Conservation (phyloP, 2,329 filamentous ascomycete genomes). For the Colletotrichum eremochloae region DNA sequence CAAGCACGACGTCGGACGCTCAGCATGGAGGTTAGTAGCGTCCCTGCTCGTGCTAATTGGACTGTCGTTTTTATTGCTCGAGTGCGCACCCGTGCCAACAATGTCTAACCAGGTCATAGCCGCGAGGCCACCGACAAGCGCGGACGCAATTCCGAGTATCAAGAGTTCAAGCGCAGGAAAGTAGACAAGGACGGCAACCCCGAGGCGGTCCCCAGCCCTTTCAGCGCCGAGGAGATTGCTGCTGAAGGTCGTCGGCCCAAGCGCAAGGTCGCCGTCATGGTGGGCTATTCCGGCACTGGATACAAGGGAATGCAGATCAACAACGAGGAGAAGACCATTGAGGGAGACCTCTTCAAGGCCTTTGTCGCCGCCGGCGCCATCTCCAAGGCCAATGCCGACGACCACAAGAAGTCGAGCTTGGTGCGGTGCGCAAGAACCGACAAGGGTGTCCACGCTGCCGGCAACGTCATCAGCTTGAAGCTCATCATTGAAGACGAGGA, state of each 20-base stretch:
- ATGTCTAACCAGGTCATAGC: conserved; percentile 53
- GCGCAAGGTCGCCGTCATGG: conserved; percentile 94
- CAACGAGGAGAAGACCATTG: conserved; percentile 88
- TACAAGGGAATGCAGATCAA: conserved; percentile 98
- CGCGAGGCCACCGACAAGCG: conserved; percentile 55
- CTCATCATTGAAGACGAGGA: conserved; percentile 93
- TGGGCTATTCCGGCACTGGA: conserved; percentile 95
- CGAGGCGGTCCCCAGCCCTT: conserved; percentile 59
- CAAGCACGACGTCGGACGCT: conserved; percentile 38
- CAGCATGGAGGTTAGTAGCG: conserved; percentile 33
- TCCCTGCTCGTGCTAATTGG: background rate
- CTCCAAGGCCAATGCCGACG: conserved; percentile 95
- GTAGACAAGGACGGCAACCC: conserved; percentile 53
- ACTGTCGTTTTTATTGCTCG: background rate
- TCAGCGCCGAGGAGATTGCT: conserved; percentile 84
- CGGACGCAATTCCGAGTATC: conserved; percentile 56
- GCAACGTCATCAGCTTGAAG: conserved; percentile 95
- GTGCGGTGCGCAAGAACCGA: conserved; percentile 96
- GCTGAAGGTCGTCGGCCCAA: conserved; percentile 90
- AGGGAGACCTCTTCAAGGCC: conserved; percentile 93
- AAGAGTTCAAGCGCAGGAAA: conserved; percentile 59
- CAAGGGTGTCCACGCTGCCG: conserved; percentile 96
- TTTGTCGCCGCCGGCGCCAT: conserved; percentile 94
- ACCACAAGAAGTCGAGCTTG: conserved; percentile 95
- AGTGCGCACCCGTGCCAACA: conserved; percentile 15